phyloP scores from a whole-genome alignment of 257 asterid species.

The Fraxinus excelsior region DNA sequence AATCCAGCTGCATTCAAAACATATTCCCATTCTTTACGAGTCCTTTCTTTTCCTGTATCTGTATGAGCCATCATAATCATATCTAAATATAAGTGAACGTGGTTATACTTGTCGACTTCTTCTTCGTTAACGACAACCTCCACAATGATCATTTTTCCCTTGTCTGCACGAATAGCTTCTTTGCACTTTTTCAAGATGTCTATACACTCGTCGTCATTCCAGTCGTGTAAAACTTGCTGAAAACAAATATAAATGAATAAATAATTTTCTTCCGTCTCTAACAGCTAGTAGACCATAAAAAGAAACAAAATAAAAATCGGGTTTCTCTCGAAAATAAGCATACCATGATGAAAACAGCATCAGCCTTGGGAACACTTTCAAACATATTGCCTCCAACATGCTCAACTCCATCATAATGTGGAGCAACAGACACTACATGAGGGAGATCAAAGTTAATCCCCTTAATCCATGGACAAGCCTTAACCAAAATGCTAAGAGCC shows the following conservation, averaged over 20 bases:
- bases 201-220: slow-evolving; percentile 62
- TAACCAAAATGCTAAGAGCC: slow-evolving; percentile 39
- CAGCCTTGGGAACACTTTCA: slow-evolving; percentile 56
- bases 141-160: slow-evolving; percentile 49
- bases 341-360: slow-evolving; percentile 69
- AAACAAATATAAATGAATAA: neutral
- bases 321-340: neutral
- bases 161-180: slow-evolving; percentile 42
- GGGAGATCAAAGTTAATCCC: slow-evolving; percentile 66
- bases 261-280: neutral
- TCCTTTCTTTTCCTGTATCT: slow-evolving; percentile 48
- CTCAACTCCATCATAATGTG: slow-evolving; percentile 36
- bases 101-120: slow-evolving; percentile 23
- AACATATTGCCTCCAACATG: slow-evolving; percentile 72
- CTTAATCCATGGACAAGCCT: slow-evolving; percentile 50
- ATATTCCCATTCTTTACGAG: slow-evolving; percentile 42
- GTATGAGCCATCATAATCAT: slow-evolving; percentile 57
- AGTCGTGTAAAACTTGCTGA: slow-evolving; percentile 62
- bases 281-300: neutral
- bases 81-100: slow-evolving; percentile 48
- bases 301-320: no score
- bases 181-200: slow-evolving; percentile 46
- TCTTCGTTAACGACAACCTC: slow-evolving; percentile 41
- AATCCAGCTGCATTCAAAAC: slow-evolving; percentile 51
- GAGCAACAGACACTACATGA: slow-evolving; percentile 49